Percentiles rank a stretch among this genome's conserved stretches.
Evolutionary conservation across 228 moss, liverwort and hornwort genomes (phyloP).

Genomic region (Sphagnum magellanicum): DNA sequence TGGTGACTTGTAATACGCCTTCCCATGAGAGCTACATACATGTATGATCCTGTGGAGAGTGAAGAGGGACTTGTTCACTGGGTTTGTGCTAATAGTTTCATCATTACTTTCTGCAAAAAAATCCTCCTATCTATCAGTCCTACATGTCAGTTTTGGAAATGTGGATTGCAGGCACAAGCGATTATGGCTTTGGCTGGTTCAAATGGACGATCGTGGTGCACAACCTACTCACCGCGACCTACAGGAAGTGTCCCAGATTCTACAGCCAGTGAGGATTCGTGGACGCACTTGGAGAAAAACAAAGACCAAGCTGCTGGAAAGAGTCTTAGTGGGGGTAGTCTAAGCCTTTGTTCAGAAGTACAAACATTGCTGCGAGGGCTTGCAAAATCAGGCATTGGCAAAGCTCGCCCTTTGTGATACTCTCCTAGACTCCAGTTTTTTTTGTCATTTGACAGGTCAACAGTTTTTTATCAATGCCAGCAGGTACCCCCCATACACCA

Average conservation of each 20-base stretch:
- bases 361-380: conserved; percentile 48
- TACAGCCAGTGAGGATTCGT: conserved; percentile 34
- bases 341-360: conserved; percentile 35
- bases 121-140: background rate
- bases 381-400: conserved; percentile 35
- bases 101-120: no score
- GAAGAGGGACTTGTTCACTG: no score
- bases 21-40: no score
- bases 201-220: conserved; percentile 55
- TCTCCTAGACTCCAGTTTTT: no score
- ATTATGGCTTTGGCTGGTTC: conserved; percentile 55
- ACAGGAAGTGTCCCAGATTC: conserved; percentile 29
- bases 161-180: conserved; percentile 22
- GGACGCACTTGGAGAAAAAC: conserved; percentile 13
- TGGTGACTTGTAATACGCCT: no score
- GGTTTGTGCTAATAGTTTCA: no score
- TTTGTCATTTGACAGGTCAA: no score
- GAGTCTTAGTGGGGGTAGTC: conserved; percentile 22
- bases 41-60: no score
- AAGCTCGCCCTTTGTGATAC: conserved; percentile 17
- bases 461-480: no score
- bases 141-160: background rate
- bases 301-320: conserved; percentile 32
- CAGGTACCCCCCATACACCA: no score
- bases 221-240: conserved; percentile 43